Conservation (phyloP, 176 grass and related monocot genomes). For the Oryza meyeriana region DNA sequence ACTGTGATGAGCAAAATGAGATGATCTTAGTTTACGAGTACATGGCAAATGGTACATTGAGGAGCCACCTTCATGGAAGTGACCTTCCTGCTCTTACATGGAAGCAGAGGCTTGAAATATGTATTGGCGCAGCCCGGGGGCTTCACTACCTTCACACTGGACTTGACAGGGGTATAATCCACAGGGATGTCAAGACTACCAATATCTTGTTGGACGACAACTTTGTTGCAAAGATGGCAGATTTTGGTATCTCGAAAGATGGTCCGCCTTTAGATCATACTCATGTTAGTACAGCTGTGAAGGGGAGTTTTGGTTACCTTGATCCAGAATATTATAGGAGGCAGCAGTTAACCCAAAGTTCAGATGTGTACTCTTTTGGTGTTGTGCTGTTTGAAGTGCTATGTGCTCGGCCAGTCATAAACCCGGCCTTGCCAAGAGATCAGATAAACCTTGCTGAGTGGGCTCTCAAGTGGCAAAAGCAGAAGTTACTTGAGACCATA, state of each 20-base stretch:
- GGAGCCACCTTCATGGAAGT: constrained; percentile 84
- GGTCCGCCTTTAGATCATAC: constrained; percentile 91
- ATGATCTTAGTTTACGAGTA: constrained; percentile 97
- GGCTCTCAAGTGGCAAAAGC: constrained; percentile 69
- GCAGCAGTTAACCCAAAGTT: constrained; percentile 90
- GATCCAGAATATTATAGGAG: constrained; percentile 90
- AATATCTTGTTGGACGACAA: constrained; percentile 82
- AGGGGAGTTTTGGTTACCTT: constrained; percentile 96
- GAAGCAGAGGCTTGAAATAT: constrained; percentile 83
- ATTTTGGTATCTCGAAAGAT: constrained; percentile 87
- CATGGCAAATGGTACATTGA: constrained; percentile 89
- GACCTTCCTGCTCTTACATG: constrained; percentile 61
- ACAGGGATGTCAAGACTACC: constrained; percentile 95
- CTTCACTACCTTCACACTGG: constrained; percentile 97
- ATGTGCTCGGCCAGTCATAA: constrained; percentile 83
- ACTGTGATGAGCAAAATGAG: constrained; percentile 85
- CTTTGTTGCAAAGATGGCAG: constrained; percentile 86
- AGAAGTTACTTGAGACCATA: constrained; percentile 62
- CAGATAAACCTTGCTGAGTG: constrained; percentile 95
- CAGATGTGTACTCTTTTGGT: constrained; percentile 95
- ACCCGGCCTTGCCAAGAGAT: constrained; percentile 77
- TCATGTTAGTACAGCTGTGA: constrained; percentile 95
- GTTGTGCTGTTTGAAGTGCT: constrained; percentile 89
- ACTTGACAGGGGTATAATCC: constrained; percentile 78
- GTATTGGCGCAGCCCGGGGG: constrained; percentile 79